Conservation (phyloP, 306 rosid genomes). For the Quercus wislizeni region DNA sequence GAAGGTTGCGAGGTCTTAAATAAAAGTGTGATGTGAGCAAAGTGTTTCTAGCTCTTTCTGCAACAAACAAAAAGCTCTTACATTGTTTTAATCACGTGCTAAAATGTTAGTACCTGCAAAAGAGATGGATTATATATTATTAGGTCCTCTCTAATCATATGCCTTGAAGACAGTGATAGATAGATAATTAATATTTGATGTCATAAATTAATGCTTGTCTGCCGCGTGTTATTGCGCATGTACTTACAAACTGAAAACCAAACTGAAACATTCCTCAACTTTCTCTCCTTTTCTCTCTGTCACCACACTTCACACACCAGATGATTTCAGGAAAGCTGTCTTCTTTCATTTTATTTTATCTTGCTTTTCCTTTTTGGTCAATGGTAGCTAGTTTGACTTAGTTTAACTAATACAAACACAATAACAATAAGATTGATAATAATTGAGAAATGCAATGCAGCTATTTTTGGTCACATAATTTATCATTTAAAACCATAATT, state of each 20-base stretch:
- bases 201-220: conserved; percentile 14
- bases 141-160: neutral
- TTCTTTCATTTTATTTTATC: neutral
- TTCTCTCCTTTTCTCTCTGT: neutral
- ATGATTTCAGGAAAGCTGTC: neutral
- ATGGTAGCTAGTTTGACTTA: neutral
- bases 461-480: neutral
- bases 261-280: neutral
- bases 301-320: neutral
- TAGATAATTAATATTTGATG: conserved; percentile 3
- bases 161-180: conserved; percentile 14
- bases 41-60: neutral
- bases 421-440: neutral
- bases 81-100: conserved; percentile 20
- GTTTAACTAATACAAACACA: neutral
- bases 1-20: neutral
- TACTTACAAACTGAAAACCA: neutral
- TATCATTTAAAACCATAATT: neutral
- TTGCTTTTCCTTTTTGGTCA: neutral
- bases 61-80: neutral
- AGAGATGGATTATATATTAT: neutral
- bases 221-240: conserved; percentile 31
- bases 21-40: conserved; percentile 7
- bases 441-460: neutral
- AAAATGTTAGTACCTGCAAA: neutral